These are phyloP conservation scores for Lachnum nothofagi DNA, from an alignment of 2,329 filamentous ascomycete genomes.

Conservation along the genomic window DNA sequence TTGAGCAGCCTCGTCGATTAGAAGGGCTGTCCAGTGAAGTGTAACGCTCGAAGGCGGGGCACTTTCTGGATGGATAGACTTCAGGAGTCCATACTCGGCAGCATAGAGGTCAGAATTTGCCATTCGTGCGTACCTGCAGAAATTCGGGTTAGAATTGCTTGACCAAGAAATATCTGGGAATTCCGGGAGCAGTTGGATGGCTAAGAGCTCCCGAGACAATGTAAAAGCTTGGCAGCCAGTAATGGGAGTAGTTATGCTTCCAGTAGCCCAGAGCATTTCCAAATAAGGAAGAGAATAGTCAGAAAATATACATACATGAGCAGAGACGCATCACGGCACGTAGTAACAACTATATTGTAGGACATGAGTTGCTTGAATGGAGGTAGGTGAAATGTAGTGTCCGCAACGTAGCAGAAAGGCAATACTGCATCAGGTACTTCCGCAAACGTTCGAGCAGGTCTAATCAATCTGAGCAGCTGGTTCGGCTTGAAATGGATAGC, in stretches of 20 bases:
- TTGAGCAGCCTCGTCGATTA: slow-evolving; percentile 22
- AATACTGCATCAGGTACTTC: slow-evolving; percentile 16
- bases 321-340: slow-evolving; percentile 18
- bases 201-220: too few species aligned
- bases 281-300: too few species aligned
- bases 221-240: too few species aligned
- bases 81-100: slow-evolving; percentile 11
- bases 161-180: too few species aligned
- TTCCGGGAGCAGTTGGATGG: too few species aligned
- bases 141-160: too few species aligned
- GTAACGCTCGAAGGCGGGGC: slow-evolving; percentile 1
- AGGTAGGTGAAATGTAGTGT: slow-evolving; percentile 10
- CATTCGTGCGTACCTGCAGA: too few species aligned
- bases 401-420: slow-evolving; percentile 13
- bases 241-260: too few species aligned
- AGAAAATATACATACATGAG: too few species aligned
- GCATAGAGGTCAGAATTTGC: slow-evolving; percentile 15
- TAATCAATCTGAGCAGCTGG: slow-evolving; percentile 17
- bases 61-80: slow-evolving; percentile 13
- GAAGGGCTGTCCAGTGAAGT: slow-evolving; percentile 18
- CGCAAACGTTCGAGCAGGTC: slow-evolving; percentile 14
- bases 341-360: slow-evolving; percentile 18
- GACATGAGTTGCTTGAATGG: slow-evolving; percentile 16
- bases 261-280: too few species aligned
- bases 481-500: slow-evolving; percentile 3